phyloP scores from a whole-genome alignment of 169 alveolate genomes.

The Babesia ovata region DNA sequence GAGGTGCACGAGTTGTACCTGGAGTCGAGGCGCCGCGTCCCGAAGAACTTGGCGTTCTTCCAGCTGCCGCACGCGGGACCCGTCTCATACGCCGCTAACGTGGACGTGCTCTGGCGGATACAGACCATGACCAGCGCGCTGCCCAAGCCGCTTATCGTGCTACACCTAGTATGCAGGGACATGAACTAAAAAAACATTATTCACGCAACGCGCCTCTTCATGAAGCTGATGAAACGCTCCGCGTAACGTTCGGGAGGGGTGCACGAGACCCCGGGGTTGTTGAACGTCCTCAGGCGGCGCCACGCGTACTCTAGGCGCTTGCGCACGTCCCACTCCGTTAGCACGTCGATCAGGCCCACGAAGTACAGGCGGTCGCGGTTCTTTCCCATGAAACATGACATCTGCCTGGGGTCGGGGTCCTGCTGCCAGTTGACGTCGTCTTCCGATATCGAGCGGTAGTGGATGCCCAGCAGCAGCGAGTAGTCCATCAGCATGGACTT shows the following conservation, averaged over 20 bases:
- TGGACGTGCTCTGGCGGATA: slow-evolving; percentile 57
- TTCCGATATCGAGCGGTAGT: slow-evolving; percentile 65
- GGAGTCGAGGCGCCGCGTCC: slow-evolving; percentile 38
- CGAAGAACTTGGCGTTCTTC: slow-evolving; percentile 44
- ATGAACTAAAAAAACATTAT: neutral
- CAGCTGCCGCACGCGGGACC: slow-evolving; percentile 41
- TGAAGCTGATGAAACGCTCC: slow-evolving; percentile 33
- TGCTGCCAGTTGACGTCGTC: slow-evolving; percentile 71
- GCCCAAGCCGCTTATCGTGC: slow-evolving; percentile 55
- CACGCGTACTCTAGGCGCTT: slow-evolving; percentile 53
- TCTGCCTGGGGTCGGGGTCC: slow-evolving; percentile 34
- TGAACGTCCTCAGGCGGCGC: slow-evolving; percentile 52
- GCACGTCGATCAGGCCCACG: slow-evolving; percentile 75
- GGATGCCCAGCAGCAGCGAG: slow-evolving; percentile 90
- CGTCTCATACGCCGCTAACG: slow-evolving; percentile 41
- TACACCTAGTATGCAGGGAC: slow-evolving; percentile 52
- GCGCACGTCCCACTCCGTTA: slow-evolving; percentile 71
- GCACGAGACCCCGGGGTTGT: slow-evolving; percentile 63
- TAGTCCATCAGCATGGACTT: slow-evolving; percentile 86
- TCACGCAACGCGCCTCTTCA: slow-evolving; percentile 1
- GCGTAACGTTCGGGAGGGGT: slow-evolving; percentile 52
- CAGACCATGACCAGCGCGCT: slow-evolving; percentile 57
- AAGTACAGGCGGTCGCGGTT: slow-evolving; percentile 63
- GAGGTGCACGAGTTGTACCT: slow-evolving; percentile 36
- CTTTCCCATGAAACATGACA: slow-evolving; percentile 39